Evolutionary conservation across 2,329 filamentous ascomycete species (phyloP), one percentile per base, ranked within the genome.

Genomic region (Setomelanomma holmii): DNA sequence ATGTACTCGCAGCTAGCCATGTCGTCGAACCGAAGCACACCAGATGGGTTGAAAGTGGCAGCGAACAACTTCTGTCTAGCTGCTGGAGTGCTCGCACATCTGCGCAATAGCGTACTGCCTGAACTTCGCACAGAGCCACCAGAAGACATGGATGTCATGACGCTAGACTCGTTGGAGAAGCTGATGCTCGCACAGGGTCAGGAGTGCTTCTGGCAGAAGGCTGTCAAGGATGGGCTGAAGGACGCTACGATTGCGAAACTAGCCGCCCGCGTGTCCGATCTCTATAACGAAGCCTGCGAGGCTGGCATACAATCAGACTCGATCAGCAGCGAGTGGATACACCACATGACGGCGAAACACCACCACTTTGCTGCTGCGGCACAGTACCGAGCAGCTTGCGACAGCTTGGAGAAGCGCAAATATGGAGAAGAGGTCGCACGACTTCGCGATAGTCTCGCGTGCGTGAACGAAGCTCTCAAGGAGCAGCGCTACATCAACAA

Each of bases 121-220:
- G 92, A 97, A 63, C 80, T 98, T 66, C 88, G 92, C 52, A 84
- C 89, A 1, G 86, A 89, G 12, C 91, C 93, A 0, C 93, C 95
- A 1, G 95, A 98, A 71, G 95, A 99, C 71, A 96, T 99, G 92
- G 95, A 99, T 66, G 83, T 86, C 44, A 84, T 90, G 67, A 97
- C 93, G 0, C 80, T 99, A 41, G 89, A 93, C 65, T 91, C 90
- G 45, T 78, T 98, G 40, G 85, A 90, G 63, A 86, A 93, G 72
- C 82, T 99, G 23, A 86, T 96, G 72, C 82, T 99, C 8, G 93
- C 93, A 1, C 92, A 99, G 72, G 93, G 89, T 22, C 95, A 99
- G 71, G 95, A 99, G 77, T 98, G 93, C 72, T 98, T 95, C 75
- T 99, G 95, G 95, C 89, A 95, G 64, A 98, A 96, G 73, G 93